Evolutionary conservation across 805 yeast genomes (phyloP), one percentile per base, ranked within the genome.

Genomic region (Cyberlindnera xylosilytica): DNA sequence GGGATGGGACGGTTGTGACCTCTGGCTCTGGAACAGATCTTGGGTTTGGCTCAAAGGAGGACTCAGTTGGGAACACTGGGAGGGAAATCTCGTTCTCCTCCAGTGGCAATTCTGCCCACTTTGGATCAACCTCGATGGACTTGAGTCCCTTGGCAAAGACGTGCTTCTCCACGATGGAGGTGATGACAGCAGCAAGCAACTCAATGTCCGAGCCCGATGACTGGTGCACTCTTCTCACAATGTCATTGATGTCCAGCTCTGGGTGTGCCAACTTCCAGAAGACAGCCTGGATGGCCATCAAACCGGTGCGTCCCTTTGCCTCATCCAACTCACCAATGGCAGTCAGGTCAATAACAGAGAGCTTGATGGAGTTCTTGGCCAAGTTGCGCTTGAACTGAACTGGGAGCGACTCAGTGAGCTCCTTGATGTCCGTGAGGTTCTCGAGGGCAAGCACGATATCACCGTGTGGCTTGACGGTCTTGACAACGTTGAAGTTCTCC

Each of bases 171-270:
- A 87, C 75, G 39, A 80, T 73, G 44, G 78, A 77, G 44, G 82
- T 79, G 58, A 83, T 70, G 36, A 81, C 87, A 26, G 83, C 79
- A 26, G 85, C 86, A 50, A 88, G 73, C 45, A 83, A 68, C 66
- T 89, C 96, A 46, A 87, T 85, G 49, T 82, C 88, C 39, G 83
- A 75, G 38, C 95, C 93, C 47, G 84, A 83, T 13, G 93, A 81
- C 60, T 83, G 87, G 64, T 83, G 78, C 53, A 88, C 77, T 61
- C 83, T 82, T 63, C 87, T 80, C 46, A 86, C 88, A 50, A 84
- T 72, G 27, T 81, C 80, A 37, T 81, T 82, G 36, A 61, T 62
- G 74, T 74, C 34, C 79, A 70, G 30, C 4, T 73, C 73, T 13
- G 88, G 86, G 49, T 73, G 77, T 7, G 85, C 76, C 33, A 74